These are phyloP conservation scores for Chrysoporthe deuterocubensis DNA, from an alignment of 2,329 filamentous ascomycete species.

Conservation along the genomic window DNA sequence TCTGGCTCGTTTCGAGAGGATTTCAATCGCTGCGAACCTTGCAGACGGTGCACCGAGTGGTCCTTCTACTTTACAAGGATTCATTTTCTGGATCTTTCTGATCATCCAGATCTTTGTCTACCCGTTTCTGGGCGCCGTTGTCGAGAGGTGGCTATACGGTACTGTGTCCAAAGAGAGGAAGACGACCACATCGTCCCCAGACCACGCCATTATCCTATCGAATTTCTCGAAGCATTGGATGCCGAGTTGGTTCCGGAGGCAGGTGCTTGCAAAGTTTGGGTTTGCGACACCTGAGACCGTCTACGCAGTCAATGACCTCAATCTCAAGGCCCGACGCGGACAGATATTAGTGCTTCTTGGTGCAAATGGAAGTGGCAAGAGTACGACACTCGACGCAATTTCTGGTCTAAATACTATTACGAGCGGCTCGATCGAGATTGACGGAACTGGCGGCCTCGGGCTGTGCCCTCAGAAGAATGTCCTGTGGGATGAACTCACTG, in stretches of 20 bases:
- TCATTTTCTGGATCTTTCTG: constrained; percentile 68
- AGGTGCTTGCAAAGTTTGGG: constrained; percentile 20
- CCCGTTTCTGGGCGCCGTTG: constrained; percentile 72
- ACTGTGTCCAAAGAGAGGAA: constrained; percentile 66
- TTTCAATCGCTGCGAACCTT: constrained; percentile 64
- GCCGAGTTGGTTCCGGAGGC: constrained; percentile 61
- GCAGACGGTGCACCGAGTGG: constrained; percentile 64
- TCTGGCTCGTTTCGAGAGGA: constrained; percentile 75
- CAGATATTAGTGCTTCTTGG: constrained; percentile 87
- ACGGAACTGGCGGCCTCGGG: constrained; percentile 78
- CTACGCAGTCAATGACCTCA: constrained; percentile 76
- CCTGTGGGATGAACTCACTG: constrained; percentile 86
- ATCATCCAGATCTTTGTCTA: constrained; percentile 79
- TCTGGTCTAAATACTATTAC: constrained; percentile 80
- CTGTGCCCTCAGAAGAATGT: constrained; percentile 94
- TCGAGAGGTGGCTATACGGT: constrained; percentile 77
- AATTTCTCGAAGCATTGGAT: constrained; percentile 79
- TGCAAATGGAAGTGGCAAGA: constrained; percentile 90
- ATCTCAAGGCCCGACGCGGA: constrained; percentile 71
- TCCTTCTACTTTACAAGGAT: constrained; percentile 60
- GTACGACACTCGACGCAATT: constrained; percentile 85
- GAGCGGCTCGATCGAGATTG: constrained; percentile 75
- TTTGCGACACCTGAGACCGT: constrained; percentile 58
- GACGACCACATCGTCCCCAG: constrained; percentile 23
- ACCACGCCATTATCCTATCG: constrained; percentile 69